Evolutionary conservation across 306 rosid genomes (phyloP), one percentile per base, ranked within the genome.

Genomic region (Fragaria nilgerrensis): DNA sequence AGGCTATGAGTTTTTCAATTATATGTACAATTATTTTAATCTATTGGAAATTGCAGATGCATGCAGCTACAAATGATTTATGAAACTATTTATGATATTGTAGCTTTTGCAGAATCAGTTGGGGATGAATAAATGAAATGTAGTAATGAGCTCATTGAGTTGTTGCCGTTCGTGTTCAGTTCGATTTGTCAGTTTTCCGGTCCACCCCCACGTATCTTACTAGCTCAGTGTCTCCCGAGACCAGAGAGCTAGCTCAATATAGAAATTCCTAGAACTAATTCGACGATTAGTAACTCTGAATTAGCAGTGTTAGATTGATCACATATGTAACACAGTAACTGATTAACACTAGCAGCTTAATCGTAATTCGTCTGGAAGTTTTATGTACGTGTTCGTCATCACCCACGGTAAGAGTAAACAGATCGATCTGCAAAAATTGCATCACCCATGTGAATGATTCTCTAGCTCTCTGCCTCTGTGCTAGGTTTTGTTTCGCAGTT

Each of bases 41-140:
- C 62, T 4, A n/a, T n/a, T 55, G 27, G 27, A 55, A 55, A 8
- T n/a, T n/a, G 12, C 62, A 55, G 0, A 55, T n/a, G 61, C 65
- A 59, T 59, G 65, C 65, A 59, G 9, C 44, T 41, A 19, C 9
- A 37, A 64, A 64, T 64, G 69, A 34, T 32, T 63, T 25, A 27
- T 27, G 6, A 5, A 61, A 61, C 34, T 27, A 61, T 27, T 61
- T 64, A 34, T 15, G 44, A 34, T 27, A 13, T 29, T 17, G 41
- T 37, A 29, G 68, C 68, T 64, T 63, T 65, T 65, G 45, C 45
- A 65, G 70, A 36, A 65, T 65, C 70, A 34, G 45, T 34, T 36
- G 45, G 70, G 70, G 22, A 65, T 65, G 2, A 65, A 65, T 65
- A 65, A 65, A 65, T 36, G 45, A 17, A 17, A 65, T 65, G n/a